Evolutionary conservation across 129 eudicot genomes (phyloP).

Genomic region (Sambucus nigra): DNA sequence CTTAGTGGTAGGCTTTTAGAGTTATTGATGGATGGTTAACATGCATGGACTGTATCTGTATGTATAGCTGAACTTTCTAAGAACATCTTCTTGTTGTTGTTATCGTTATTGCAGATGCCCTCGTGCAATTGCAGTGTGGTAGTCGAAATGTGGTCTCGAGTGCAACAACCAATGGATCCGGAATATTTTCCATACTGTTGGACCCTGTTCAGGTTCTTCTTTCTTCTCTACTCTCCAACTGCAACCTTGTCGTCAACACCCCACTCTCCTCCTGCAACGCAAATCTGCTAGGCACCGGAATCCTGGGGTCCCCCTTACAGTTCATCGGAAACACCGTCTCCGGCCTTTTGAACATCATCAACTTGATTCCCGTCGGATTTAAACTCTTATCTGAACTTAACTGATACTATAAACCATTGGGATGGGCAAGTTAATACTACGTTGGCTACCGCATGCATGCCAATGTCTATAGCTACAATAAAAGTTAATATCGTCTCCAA

Average conservation of each 20-base stretch:
- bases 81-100: no score
- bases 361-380: constrained; percentile 15
- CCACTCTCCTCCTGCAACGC: constrained; percentile 35
- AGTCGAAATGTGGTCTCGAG: constrained; percentile 16
- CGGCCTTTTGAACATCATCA: constrained; percentile 14
- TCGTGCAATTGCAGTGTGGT: constrained; percentile 35
- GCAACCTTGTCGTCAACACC: constrained; percentile 24
- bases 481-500: no score
- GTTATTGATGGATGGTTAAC: no score
- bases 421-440: no score
- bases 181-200: constrained; percentile 18
- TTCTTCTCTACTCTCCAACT: constrained; percentile 13
- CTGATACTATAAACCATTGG: no score
- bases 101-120: constrained; percentile 28
- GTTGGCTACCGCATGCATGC: no score
- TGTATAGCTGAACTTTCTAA: no score
- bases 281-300: constrained; percentile 12
- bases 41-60: no score
- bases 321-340: constrained; percentile 12
- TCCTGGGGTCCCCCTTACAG: constrained; percentile 16
- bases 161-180: constrained; percentile 17
- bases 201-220: constrained; percentile 17
- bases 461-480: no score
- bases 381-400: neutral
- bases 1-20: no score